These are phyloP conservation scores for Ustilago bromivora DNA, from an alignment of 1,284 basidiomycete species.

Conservation along the genomic window DNA sequence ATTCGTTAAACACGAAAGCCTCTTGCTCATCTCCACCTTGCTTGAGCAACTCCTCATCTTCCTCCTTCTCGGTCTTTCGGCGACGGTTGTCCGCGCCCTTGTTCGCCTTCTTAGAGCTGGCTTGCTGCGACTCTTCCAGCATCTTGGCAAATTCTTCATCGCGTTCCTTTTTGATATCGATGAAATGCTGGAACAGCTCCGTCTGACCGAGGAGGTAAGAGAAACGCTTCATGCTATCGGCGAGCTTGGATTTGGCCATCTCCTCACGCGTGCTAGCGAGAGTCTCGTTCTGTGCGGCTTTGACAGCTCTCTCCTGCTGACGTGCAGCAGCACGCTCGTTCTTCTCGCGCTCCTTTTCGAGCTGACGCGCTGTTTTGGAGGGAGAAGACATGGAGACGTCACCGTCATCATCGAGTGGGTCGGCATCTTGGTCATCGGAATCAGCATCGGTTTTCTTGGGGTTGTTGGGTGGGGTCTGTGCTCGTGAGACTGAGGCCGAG, in stretches of 20 bases:
- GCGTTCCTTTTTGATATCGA: slow-evolving; percentile 75
- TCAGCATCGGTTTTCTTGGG: slow-evolving; percentile 16
- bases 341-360: slow-evolving; percentile 61
- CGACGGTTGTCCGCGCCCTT: slow-evolving; percentile 75
- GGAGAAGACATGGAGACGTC: slow-evolving; percentile 43
- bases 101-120: slow-evolving; percentile 42
- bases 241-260: slow-evolving; percentile 63
- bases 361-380: slow-evolving; percentile 58
- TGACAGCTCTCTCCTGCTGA: slow-evolving; percentile 45
- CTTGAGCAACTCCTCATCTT: slow-evolving; percentile 82
- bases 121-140: slow-evolving; percentile 75
- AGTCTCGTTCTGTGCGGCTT: slow-evolving; percentile 58
- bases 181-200: slow-evolving; percentile 70
- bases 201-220: slow-evolving; percentile 68
- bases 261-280: slow-evolving; percentile 59
- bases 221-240: slow-evolving; percentile 68
- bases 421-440: slow-evolving; percentile 37
- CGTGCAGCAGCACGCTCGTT: slow-evolving; percentile 51
- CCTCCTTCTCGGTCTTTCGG: slow-evolving; percentile 88
- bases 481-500: slow-evolving; percentile 48
- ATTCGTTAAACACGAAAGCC: slow-evolving; percentile 64
- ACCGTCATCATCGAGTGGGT: slow-evolving; percentile 42
- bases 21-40: slow-evolving; percentile 84
- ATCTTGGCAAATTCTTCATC: slow-evolving; percentile 94
- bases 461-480: slow-evolving; percentile 38